Conservation (phyloP, 192 early-diverging fungal genomes). For the Chytriomyces confervae region DNA sequence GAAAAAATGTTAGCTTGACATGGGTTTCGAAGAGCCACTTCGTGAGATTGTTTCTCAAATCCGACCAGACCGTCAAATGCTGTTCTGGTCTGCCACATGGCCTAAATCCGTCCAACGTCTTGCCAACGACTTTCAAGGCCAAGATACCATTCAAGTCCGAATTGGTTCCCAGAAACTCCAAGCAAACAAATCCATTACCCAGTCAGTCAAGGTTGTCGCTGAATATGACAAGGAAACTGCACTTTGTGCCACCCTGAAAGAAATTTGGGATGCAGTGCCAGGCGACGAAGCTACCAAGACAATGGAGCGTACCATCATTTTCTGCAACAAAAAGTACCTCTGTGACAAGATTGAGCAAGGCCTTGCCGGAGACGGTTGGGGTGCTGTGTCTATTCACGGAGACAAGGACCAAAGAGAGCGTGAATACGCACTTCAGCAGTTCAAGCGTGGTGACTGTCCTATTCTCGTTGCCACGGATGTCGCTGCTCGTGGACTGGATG, state of each 20-base stretch:
- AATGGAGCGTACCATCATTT: constrained; percentile 54
- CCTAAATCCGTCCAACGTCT: constrained; percentile 87
- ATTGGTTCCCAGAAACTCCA: constrained; percentile 87
- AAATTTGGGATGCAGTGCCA: constrained; percentile 49
- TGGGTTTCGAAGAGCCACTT: constrained; percentile 91
- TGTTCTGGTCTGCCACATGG: constrained; percentile 97
- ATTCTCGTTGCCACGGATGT: constrained; percentile 93
- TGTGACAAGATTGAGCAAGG: constrained; percentile 71
- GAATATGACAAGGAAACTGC: constrained; percentile 74
- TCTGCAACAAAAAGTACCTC: constrained; percentile 54
- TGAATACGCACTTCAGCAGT: constrained; percentile 74
- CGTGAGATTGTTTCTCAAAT: constrained; percentile 81
- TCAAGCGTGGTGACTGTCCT: constrained; percentile 81
- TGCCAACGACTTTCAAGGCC: constrained; percentile 80
- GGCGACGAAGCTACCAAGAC: constrained; percentile 44
- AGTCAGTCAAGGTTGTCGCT: constrained; percentile 86
- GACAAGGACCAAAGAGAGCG: constrained; percentile 87
- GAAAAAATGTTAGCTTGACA: constrained; percentile 69
- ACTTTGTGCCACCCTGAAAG: constrained; percentile 66
- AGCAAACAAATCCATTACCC: constrained; percentile 84
- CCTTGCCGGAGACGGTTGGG: constrained; percentile 69
- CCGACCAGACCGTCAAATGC: constrained; percentile 77
- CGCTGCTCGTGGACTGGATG: constrained; percentile 84
- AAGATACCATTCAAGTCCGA: constrained; percentile 80
- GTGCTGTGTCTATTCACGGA: constrained; percentile 84